These are phyloP conservation scores for Puccinia coronata DNA, from an alignment of 1,284 basidiomycete genomes.

Conservation along the genomic window DNA sequence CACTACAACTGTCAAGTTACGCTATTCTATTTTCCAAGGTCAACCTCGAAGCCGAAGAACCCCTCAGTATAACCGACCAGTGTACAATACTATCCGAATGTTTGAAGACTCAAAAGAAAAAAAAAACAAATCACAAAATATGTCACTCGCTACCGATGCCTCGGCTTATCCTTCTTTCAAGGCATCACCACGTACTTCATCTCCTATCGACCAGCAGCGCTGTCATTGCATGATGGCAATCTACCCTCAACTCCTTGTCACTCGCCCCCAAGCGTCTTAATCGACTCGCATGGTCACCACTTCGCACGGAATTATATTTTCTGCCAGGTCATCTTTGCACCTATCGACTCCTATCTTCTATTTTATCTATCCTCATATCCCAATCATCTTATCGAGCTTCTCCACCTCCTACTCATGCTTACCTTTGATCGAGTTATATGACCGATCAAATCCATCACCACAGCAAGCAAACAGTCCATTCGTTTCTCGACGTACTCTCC, in stretches of 20 bases:
- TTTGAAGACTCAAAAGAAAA: conserved; percentile 31
- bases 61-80: conserved; percentile 34
- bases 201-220: background rate
- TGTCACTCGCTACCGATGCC: conserved; percentile 18
- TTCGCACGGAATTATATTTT: background rate
- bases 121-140: conserved; percentile 27
- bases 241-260: background rate
- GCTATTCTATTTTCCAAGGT: conserved; percentile 30
- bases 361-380: background rate
- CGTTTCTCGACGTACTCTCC: background rate
- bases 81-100: conserved; percentile 38
- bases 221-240: conserved; percentile 2
- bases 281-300: background rate
- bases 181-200: background rate
- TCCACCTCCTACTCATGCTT: background rate
- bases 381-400: background rate
- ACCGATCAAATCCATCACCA: background rate
- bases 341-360: background rate
- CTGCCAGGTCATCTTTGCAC: background rate
- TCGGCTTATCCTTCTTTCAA: background rate
- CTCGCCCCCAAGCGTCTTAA: background rate
- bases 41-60: conserved; percentile 23
- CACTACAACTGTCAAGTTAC: conserved; percentile 16
- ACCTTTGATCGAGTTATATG: background rate
- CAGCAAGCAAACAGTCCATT: background rate